Percentiles rank a stretch among this genome's conserved stretches.
These are phyloP conservation scores for Escallonia rubra DNA, from an alignment of 129 eudicot genomes.

Conservation along the genomic window DNA sequence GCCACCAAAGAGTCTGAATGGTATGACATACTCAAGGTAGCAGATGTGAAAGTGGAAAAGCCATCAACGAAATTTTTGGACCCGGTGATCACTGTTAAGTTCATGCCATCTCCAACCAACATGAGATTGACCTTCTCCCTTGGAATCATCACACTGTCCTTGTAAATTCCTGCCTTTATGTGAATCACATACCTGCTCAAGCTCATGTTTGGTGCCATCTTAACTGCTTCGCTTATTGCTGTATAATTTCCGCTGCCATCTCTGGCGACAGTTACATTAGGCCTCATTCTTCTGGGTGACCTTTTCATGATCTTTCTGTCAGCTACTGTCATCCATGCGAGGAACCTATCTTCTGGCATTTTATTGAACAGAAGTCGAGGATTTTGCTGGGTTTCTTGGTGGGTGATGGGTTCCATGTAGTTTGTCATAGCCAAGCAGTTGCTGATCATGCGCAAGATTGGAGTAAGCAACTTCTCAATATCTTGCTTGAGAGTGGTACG, in stretches of 20 bases:
- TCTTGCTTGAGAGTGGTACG: constrained; percentile 13
- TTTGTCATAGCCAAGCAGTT: constrained; percentile 59
- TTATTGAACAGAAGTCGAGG: constrained; percentile 16
- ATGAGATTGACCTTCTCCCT: constrained; percentile 58
- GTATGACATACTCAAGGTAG: constrained; percentile 59
- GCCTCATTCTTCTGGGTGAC: constrained; percentile 14
- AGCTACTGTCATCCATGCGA: constrained; percentile 41
- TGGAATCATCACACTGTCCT: constrained; percentile 61
- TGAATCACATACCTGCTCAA: constrained; percentile 34
- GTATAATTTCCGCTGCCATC: constrained; percentile 61
- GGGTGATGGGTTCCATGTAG: constrained; percentile 26
- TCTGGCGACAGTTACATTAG: constrained; percentile 43
- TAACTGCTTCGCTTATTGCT: constrained; percentile 45
- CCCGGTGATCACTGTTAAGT: constrained; percentile 55
- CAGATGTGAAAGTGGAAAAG: constrained; percentile 71
- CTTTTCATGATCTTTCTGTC: constrained; percentile 42
- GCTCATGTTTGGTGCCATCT: constrained; percentile 53
- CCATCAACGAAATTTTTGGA: constrained; percentile 64
- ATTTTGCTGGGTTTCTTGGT: not conserved
- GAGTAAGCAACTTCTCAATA: constrained; percentile 42
- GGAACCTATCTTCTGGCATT: constrained; percentile 6
- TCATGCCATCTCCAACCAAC: constrained; percentile 80
- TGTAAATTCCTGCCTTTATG: constrained; percentile 58
- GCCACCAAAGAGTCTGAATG: too few species aligned
- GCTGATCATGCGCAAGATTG: constrained; percentile 72